phyloP scores from a whole-genome alignment of 2,329 filamentous ascomycete species.

The Tolypocladium pustulatum region DNA sequence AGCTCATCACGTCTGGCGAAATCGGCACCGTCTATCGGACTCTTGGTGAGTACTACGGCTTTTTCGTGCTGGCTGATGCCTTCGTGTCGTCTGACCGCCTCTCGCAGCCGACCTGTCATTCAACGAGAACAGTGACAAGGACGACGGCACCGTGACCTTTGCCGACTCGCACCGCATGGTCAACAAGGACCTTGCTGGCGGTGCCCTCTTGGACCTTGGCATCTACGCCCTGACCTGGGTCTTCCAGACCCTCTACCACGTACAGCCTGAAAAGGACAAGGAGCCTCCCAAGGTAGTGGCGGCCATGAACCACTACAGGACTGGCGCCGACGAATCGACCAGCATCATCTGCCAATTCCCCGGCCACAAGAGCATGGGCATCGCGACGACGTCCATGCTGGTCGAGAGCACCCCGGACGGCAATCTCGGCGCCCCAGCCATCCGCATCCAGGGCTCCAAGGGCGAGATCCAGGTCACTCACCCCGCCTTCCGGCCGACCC shows the following conservation, averaged over 20 bases:
- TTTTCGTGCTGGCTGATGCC: neutral
- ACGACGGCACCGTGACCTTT: constrained; percentile 38
- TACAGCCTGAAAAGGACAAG: constrained; percentile 57
- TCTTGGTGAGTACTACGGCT: constrained; percentile 27
- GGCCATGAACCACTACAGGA: constrained; percentile 62
- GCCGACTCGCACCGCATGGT: constrained; percentile 64
- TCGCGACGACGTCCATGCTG: constrained; percentile 58
- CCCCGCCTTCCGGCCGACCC: constrained; percentile 58
- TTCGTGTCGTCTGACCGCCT: constrained; percentile 2
- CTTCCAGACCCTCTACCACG: constrained; percentile 80
- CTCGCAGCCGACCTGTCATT: constrained; percentile 48
- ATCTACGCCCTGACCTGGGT: constrained; percentile 88
- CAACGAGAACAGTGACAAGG: constrained; percentile 44
- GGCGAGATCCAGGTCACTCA: constrained; percentile 76
- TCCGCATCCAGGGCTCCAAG: constrained; percentile 69
- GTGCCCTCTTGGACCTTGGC: constrained; percentile 72
- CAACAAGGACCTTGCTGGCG: constrained; percentile 73
- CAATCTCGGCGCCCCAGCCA: constrained; percentile 50
- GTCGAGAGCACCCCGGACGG: constrained; percentile 52
- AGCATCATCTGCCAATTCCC: constrained; percentile 71
- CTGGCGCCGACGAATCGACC: constrained; percentile 70
- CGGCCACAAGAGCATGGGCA: constrained; percentile 54
- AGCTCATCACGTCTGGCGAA: constrained; percentile 45
- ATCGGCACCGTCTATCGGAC: constrained; percentile 54
- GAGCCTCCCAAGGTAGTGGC: constrained; percentile 58